phyloP scores from a whole-genome alignment of 2,329 filamentous ascomycete species.

The Diplocarpon mali region DNA sequence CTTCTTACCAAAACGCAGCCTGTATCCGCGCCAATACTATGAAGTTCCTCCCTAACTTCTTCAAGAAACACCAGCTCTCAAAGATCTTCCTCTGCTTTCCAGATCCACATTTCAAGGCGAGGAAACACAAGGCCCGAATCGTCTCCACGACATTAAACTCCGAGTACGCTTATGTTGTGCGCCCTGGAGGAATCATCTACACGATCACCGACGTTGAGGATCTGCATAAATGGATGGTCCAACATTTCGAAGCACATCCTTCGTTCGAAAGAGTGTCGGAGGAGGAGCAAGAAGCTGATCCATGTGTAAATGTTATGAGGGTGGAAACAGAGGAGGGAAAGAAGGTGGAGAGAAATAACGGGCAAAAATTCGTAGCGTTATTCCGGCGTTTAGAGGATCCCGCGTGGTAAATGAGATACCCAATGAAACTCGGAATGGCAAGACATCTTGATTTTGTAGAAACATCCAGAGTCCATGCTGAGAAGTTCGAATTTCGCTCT shows the following conservation, averaged over 20 bases:
- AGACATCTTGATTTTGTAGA: background rate
- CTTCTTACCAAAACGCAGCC: constrained; percentile 71
- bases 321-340: constrained; percentile 92
- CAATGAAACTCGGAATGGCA: background rate
- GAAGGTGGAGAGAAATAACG: constrained; percentile 86
- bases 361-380: constrained; percentile 81
- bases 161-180: constrained; percentile 83
- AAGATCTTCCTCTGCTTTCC: constrained; percentile 98
- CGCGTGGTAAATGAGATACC: constrained; percentile 39
- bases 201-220: constrained; percentile 97
- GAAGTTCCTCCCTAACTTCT: constrained; percentile 99
- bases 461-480: background rate
- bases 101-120: constrained; percentile 93
- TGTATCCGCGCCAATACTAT: constrained; percentile 91
- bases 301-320: constrained; percentile 64
- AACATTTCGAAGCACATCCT: constrained; percentile 67
- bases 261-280: constrained; percentile 67
- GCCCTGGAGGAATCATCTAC: constrained; percentile 78
- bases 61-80: constrained; percentile 64
- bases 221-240: constrained; percentile 85
- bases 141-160: constrained; percentile 80
- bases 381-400: constrained; percentile 60
- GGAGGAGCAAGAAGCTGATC: constrained; percentile 56
- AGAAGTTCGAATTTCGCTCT: background rate
- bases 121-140: constrained; percentile 95